These are phyloP conservation scores for Stemphylium lycopersici DNA, from an alignment of 2,329 filamentous ascomycete species.

Conservation along the genomic window DNA sequence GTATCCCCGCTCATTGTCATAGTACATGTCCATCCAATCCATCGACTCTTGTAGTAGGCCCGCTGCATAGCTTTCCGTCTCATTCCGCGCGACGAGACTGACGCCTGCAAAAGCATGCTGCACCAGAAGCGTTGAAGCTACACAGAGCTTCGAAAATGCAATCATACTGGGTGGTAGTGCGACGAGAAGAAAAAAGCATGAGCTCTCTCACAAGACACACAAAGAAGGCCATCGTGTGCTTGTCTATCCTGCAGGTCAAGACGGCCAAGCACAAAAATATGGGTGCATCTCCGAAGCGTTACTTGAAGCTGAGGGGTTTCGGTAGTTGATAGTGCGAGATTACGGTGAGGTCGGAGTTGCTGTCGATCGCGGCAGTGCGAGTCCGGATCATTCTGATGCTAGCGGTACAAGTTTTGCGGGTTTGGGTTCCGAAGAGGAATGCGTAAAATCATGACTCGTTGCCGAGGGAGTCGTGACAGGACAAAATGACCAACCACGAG, in stretches of 20 bases:
- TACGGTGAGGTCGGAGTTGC: neutral
- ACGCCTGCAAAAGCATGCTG: conserved; percentile 12
- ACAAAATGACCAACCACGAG: conserved; percentile 5
- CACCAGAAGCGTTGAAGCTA: conserved; percentile 17
- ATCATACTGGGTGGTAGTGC: conserved; percentile 9
- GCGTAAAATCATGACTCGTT: conserved; percentile 7
- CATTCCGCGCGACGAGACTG: conserved; percentile 20
- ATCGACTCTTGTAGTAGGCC: conserved; percentile 55
- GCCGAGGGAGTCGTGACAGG: conserved; percentile 1
- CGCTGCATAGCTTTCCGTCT: conserved; percentile 20
- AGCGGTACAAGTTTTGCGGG: conserved; percentile 1
- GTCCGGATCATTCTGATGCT: conserved; percentile 5
- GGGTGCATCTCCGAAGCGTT: conserved; percentile 1
- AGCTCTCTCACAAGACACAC: neutral
- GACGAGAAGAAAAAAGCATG: neutral
- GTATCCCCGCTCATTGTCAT: conserved; percentile 60
- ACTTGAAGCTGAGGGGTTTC: conserved; percentile 6
- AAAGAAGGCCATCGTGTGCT: neutral
- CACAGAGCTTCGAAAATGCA: conserved; percentile 14
- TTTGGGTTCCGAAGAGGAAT: conserved; percentile 2
- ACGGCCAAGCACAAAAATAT: conserved; percentile 4
- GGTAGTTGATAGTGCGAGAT: conserved; percentile 10
- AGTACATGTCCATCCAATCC: conserved; percentile 62
- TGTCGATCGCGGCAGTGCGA: neutral
- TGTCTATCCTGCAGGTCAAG: neutral